These are phyloP conservation scores for Saksenaea vasiformis DNA, from an alignment of 371 early-diverging fungal species.

Conservation along the genomic window DNA sequence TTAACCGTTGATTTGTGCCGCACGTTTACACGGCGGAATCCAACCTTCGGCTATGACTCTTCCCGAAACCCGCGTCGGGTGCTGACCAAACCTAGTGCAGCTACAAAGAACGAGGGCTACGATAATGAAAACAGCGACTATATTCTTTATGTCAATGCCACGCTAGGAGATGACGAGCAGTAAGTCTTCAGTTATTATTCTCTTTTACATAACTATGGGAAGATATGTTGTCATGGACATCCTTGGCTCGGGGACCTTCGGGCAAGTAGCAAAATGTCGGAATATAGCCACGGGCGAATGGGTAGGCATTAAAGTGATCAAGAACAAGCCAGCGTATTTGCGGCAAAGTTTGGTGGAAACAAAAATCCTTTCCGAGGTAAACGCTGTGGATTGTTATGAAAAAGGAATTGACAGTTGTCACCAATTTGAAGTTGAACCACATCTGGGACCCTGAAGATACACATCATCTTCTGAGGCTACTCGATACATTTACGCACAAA, in stretches of 20 bases:
- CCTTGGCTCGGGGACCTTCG: constrained; percentile 98
- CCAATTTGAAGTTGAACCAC: constrained; percentile 69
- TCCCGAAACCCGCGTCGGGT: constrained; percentile 87
- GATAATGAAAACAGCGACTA: constrained; percentile 94
- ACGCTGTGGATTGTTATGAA: background rate
- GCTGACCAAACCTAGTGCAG: constrained; percentile 88
- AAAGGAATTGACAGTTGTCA: constrained; percentile 2
- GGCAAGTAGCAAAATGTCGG: constrained; percentile 96
- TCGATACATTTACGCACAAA: constrained; percentile 93
- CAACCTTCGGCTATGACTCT: constrained; percentile 73
- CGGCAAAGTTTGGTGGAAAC: constrained; percentile 97
- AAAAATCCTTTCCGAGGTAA: constrained; percentile 61
- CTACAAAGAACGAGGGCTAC: constrained; percentile 82
- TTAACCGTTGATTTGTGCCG: constrained; percentile 64
- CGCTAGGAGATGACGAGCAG: constrained; percentile 27
- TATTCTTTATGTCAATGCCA: constrained; percentile 92
- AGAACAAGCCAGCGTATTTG: constrained; percentile 94
- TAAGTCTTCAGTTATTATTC: background rate
- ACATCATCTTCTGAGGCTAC: constrained; percentile 86
- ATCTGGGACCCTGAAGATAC: constrained; percentile 80
- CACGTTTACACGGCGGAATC: constrained; percentile 74
- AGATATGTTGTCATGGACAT: constrained; percentile 88
- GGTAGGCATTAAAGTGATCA: constrained; percentile 97
- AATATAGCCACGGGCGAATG: constrained; percentile 83
- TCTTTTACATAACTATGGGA: background rate